A percentile compares a stretch with the other conserved stretches of the same genome.
These are phyloP conservation scores for Yamadazyma trypodendri DNA, from an alignment of 1,139 yeast species.

Conservation along the genomic window DNA sequence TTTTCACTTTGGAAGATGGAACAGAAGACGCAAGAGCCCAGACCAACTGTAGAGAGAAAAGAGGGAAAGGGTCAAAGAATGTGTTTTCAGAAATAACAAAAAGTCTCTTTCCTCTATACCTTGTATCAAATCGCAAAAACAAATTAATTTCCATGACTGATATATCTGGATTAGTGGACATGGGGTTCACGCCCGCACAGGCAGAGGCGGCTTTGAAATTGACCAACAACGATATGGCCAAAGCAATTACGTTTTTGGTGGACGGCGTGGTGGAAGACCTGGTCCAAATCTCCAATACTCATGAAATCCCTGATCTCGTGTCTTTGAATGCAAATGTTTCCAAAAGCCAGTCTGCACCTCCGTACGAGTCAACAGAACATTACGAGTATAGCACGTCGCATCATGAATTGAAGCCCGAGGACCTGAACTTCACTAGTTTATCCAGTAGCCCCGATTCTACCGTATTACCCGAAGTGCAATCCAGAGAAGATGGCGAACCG, in stretches of 20 bases:
- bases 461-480: conserved; percentile 1
- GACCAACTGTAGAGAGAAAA: too few relatives aligned
- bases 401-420: neutral
- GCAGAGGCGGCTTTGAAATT: conserved; percentile 41
- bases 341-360: neutral
- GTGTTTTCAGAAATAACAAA: too few relatives aligned
- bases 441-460: conserved; percentile 4
- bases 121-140: conserved; percentile 1
- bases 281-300: conserved; percentile 13
- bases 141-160: conserved; percentile 10
- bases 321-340: neutral
- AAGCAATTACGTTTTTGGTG: conserved; percentile 55
- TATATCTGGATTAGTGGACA: conserved; percentile 40
- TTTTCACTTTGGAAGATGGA: too few relatives aligned
- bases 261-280: conserved; percentile 18
- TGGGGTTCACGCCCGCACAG: conserved; percentile 58
- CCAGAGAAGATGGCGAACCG: conserved; percentile 4
- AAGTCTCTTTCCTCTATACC: neutral
- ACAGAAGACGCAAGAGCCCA: too few relatives aligned
- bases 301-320: conserved; percentile 18
- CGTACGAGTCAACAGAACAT: neutral
- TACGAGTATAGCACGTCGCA: neutral
- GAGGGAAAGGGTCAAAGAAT: too few relatives aligned
- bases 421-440: neutral
- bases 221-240: conserved; percentile 48